Percentiles rank a stretch among this genome's conserved stretches.
Evolutionary conservation across 176 grass and related monocot genomes (phyloP).

Genomic region (Luzula sylvatica): DNA sequence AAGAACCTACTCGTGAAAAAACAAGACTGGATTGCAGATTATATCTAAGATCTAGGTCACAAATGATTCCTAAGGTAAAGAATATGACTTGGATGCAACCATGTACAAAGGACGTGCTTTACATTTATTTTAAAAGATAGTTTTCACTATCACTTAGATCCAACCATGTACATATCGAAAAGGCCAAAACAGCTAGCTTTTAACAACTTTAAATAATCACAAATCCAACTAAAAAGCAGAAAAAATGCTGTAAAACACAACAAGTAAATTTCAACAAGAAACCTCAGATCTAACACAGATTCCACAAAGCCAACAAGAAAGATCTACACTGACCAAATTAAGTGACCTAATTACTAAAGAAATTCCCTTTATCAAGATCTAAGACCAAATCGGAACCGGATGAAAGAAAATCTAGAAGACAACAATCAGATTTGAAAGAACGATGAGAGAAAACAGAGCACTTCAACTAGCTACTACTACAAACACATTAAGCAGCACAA

Average conservation of each 20-base stretch:
- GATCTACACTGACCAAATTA: background rate
- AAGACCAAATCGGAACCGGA: background rate
- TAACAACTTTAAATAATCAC: background rate
- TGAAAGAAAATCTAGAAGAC: background rate
- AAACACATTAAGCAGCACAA: constrained; percentile 6
- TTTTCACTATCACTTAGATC: constrained; percentile 6
- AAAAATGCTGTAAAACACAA: too few relatives aligned
- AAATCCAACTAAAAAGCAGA: background rate
- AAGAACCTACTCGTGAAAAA: background rate
- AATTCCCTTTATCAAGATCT: background rate
- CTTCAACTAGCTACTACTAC: background rate
- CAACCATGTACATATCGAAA: background rate
- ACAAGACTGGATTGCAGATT: background rate
- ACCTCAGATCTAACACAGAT: background rate
- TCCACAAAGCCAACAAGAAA: background rate
- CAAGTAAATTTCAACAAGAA: background rate
- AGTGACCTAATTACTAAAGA: background rate
- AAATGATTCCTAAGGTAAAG: background rate
- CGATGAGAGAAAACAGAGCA: background rate
- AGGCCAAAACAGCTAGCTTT: background rate
- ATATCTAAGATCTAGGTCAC: background rate
- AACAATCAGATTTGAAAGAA: background rate
- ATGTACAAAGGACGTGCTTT: too few relatives aligned
- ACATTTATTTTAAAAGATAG: background rate
- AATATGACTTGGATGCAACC: background rate